Conservation (phyloP, 2,329 filamentous ascomycete species). For the Verticillium nonalfalfae region DNA sequence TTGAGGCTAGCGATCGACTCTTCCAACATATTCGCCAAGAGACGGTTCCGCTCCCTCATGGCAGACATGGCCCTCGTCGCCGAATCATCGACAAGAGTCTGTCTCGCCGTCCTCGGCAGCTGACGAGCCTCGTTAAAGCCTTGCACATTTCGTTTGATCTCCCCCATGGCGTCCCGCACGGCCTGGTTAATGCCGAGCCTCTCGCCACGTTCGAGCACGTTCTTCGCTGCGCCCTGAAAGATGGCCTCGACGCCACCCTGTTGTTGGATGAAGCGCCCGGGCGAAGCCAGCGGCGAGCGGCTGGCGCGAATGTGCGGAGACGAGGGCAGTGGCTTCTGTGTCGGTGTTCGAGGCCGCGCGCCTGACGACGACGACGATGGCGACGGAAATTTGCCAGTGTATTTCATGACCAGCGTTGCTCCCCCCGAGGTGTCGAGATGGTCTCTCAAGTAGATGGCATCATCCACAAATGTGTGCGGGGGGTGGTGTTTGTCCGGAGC, state of each 20-base stretch:
- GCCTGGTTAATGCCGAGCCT: slow-evolving; percentile 75
- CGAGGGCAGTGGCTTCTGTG: slow-evolving; percentile 17
- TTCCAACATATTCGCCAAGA: slow-evolving; percentile 62
- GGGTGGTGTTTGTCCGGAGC: slow-evolving; percentile 54
- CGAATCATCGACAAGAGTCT: slow-evolving; percentile 27
- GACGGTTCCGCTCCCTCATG: slow-evolving; percentile 60
- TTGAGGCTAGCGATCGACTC: slow-evolving; percentile 59
- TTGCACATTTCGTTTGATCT: slow-evolving; percentile 71
- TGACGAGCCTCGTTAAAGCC: slow-evolving; percentile 53
- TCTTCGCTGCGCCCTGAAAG: slow-evolving; percentile 70
- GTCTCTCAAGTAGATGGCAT: slow-evolving; percentile 68
- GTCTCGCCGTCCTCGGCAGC: slow-evolving; percentile 28
- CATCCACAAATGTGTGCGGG: slow-evolving; percentile 76
- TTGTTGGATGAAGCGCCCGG: slow-evolving; percentile 46
- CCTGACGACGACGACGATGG: slow-evolving; percentile 15
- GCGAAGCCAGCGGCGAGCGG: slow-evolving; percentile 38
- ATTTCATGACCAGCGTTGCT: slow-evolving; percentile 61
- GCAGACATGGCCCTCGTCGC: slow-evolving; percentile 32
- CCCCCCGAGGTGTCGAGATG: slow-evolving; percentile 60
- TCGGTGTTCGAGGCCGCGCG: slow-evolving; percentile 14
- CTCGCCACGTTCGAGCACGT: slow-evolving; percentile 66
- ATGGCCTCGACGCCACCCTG: slow-evolving; percentile 60
- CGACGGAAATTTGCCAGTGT: slow-evolving; percentile 55
- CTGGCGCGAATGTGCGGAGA: slow-evolving; percentile 33
- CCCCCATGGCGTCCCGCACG: slow-evolving; percentile 72